Conservation (phyloP, 1,284 basidiomycete genomes). For the Leccinum ambiguum region DNA sequence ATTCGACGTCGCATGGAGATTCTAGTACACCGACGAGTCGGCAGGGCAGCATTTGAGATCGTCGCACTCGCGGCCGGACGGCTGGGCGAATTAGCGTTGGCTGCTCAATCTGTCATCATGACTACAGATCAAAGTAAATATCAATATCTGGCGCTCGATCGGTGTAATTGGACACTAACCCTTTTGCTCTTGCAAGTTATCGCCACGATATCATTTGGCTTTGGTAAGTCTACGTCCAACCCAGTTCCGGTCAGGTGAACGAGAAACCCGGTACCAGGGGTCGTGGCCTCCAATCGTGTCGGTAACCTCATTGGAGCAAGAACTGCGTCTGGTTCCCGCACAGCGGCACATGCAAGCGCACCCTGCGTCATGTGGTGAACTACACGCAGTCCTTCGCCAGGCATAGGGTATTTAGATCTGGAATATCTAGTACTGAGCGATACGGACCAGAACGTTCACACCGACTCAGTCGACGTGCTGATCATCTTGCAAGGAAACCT, state of each 20-base stretch:
- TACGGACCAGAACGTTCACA: no score
- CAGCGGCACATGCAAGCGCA: constrained; percentile 63
- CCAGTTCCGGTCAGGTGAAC: background rate
- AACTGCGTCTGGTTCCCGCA: constrained; percentile 51
- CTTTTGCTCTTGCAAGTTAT: constrained; percentile 24
- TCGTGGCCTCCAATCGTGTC: constrained; percentile 71
- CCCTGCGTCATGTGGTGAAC: constrained; percentile 34
- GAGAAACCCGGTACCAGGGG: constrained; percentile 37
- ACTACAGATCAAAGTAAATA: constrained; percentile 77
- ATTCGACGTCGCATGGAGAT: background rate
- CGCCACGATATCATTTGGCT: constrained; percentile 29
- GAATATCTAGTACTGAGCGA: no score
- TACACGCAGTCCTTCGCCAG: no score
- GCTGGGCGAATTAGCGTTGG: constrained; percentile 63
- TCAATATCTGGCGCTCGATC: background rate
- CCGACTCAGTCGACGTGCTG: no score
- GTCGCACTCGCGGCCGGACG: constrained; percentile 75
- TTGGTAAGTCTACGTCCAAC: constrained; percentile 20
- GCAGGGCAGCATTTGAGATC: constrained; percentile 77
- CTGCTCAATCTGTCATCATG: constrained; percentile 79
- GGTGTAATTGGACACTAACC: constrained; percentile 11
- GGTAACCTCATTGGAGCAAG: constrained; percentile 72
- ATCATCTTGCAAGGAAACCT: no score
- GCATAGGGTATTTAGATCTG: no score
- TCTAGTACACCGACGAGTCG: constrained; percentile 1